A percentile compares a stretch with the other conserved stretches of the same genome.
Conservation (phyloP, 148 eudicot species). For the Heliamphora exappendiculata region DNA sequence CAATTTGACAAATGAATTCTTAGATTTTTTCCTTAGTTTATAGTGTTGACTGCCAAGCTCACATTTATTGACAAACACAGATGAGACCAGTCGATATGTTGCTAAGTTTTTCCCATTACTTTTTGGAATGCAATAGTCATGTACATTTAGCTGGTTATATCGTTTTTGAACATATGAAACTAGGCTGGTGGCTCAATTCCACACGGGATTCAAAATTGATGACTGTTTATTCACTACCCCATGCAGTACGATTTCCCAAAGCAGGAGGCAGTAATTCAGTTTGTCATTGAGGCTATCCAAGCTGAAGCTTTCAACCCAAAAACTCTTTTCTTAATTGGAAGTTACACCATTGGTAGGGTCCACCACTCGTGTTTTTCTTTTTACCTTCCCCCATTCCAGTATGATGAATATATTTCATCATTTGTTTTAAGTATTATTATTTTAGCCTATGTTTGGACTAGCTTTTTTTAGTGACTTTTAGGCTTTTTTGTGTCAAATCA, state of each 20-base stretch:
- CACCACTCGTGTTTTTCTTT: slow-evolving; percentile 14
- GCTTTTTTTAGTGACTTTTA: too few relatives aligned
- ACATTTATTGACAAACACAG: background rate
- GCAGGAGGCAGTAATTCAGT: slow-evolving; percentile 88
- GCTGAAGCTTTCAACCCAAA: slow-evolving; percentile 91
- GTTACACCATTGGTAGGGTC: slow-evolving; percentile 80
- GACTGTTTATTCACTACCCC: slow-evolving; percentile 1
- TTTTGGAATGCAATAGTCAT: background rate
- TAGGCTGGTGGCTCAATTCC: background rate
- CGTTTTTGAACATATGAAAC: background rate
- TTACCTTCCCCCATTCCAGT: background rate
- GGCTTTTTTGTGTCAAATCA: too few relatives aligned
- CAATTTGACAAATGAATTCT: background rate
- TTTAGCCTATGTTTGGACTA: too few relatives aligned
- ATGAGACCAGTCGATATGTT: background rate
- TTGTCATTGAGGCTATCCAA: slow-evolving; percentile 89
- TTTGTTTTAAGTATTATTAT: background rate
- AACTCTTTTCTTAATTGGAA: slow-evolving; percentile 88
- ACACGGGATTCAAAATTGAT: background rate
- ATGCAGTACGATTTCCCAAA: slow-evolving; percentile 94
- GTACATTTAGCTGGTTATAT: background rate
- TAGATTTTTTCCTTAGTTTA: background rate
- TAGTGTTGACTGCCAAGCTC: background rate
- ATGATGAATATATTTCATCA: background rate
- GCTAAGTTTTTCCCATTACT: background rate